These are phyloP conservation scores for Calonectria multiphialidica DNA, from an alignment of 2,329 filamentous ascomycete species.

Conservation along the genomic window DNA sequence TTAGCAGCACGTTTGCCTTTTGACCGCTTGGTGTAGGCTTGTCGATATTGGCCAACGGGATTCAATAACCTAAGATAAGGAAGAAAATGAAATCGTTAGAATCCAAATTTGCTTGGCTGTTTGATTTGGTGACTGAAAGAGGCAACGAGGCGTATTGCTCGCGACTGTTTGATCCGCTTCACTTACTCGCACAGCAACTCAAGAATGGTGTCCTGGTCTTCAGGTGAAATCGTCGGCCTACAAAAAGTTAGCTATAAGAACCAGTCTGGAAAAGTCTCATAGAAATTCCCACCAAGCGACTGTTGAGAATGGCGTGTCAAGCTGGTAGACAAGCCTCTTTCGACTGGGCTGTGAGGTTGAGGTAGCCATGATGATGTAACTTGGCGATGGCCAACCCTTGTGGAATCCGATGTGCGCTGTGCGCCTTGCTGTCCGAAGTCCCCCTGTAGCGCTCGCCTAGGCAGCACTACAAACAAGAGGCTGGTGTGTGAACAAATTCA, in stretches of 20 bases:
- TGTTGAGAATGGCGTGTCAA: constrained; percentile 74
- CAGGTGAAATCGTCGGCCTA: constrained; percentile 71
- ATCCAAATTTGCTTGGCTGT: neutral
- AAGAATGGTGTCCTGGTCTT: constrained; percentile 73
- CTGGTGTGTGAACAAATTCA: neutral
- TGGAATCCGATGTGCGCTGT: neutral
- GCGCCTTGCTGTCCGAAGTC: too few species aligned
- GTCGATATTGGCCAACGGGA: constrained; percentile 73
- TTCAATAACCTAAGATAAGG: constrained; percentile 65
- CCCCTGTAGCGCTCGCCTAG: neutral
- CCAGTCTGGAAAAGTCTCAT: neutral
- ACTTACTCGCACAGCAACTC: constrained; percentile 75
- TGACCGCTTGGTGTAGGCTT: constrained; percentile 65
- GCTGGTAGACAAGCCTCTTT: constrained; percentile 72
- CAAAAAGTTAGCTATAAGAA: constrained; percentile 9
- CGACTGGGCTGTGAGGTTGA: constrained; percentile 45
- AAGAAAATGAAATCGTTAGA: constrained; percentile 2
- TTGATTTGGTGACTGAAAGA: neutral
- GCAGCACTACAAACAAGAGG: neutral
- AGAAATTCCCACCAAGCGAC: constrained; percentile 67
- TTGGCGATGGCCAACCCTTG: neutral
- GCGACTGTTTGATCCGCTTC: neutral
- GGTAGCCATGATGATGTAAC: constrained; percentile 39
- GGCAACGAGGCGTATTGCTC: neutral
- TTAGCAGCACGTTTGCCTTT: constrained; percentile 69